A percentile compares a stretch with the other conserved stretches of the same genome.
These are phyloP conservation scores for Petunia secreta DNA, from an alignment of 257 asterid genomes.

Conservation along the genomic window DNA sequence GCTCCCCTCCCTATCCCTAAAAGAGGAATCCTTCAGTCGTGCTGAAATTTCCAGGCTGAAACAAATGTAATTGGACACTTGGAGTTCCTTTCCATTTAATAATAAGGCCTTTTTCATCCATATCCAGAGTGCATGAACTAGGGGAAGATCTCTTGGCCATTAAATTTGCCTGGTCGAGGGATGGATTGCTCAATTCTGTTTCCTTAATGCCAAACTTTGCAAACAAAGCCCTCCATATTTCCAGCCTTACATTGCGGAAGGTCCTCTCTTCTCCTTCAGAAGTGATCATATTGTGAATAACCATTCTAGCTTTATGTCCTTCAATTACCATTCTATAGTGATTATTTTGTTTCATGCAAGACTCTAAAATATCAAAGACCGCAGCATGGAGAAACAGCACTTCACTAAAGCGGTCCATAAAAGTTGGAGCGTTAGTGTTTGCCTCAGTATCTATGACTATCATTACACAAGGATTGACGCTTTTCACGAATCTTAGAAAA, in stretches of 20 bases:
- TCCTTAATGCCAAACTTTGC: constrained; percentile 39
- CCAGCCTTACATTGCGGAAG: constrained; percentile 28
- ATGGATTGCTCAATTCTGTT: constrained; percentile 34
- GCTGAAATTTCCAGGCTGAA: not conserved
- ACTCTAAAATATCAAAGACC: constrained; percentile 37
- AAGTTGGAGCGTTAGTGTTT: not conserved
- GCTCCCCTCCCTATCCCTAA: no score
- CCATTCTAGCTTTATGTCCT: constrained; percentile 22
- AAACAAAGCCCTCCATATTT: constrained; percentile 43
- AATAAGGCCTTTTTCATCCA: not conserved
- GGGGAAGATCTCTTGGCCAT: not conserved
- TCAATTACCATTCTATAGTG: constrained; percentile 30
- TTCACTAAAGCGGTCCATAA: constrained; percentile 37
- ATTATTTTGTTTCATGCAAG: constrained; percentile 32
- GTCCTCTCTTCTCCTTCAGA: not conserved
- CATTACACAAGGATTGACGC: constrained; percentile 38
- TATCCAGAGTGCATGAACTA: not conserved
- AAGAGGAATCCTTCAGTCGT: not conserved
- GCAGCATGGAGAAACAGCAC: constrained; percentile 29
- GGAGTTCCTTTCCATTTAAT: not conserved
- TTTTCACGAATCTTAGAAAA: constrained; percentile 28
- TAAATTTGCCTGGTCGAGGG: constrained; percentile 44
- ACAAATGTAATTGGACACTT: not conserved
- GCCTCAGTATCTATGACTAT: constrained; percentile 14
- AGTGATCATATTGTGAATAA: constrained; percentile 23